phyloP scores from a whole-genome alignment of 2,329 filamentous ascomycete genomes.

The Trichoderma polysporum region DNA sequence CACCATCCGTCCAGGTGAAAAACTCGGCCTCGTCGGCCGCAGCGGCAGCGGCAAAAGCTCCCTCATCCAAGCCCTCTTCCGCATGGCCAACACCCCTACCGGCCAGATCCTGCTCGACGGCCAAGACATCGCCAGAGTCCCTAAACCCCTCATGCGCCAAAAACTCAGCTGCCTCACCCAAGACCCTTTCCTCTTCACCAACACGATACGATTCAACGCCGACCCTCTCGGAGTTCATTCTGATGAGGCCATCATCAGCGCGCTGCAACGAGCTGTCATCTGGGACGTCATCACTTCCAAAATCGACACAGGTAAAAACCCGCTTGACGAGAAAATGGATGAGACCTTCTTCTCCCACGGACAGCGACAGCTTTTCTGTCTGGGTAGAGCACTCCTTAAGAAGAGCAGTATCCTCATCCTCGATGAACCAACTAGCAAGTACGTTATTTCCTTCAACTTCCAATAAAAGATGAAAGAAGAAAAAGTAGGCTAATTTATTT shows the following conservation, averaged over 20 bases:
- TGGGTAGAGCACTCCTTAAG: conserved; percentile 34
- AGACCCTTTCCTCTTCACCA: conserved; percentile 51
- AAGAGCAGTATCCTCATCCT: conserved; percentile 31
- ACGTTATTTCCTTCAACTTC: background rate
- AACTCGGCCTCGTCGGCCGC: conserved; percentile 47
- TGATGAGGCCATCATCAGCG: conserved; percentile 44
- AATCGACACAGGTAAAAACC: conserved; percentile 32
- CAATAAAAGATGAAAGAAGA: background rate
- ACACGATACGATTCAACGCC: conserved; percentile 50
- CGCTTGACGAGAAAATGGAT: conserved; percentile 37
- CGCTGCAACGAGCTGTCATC: conserved; percentile 49
- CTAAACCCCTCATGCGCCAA: conserved; percentile 31
- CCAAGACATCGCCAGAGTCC: conserved; percentile 36
- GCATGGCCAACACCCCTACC: conserved; percentile 45
- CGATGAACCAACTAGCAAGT: conserved; percentile 44
- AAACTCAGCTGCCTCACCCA: conserved; percentile 50
- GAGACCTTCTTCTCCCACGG: conserved; percentile 39
- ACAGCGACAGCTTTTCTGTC: conserved; percentile 35
- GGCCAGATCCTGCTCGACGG: conserved; percentile 49
- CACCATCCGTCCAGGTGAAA: conserved; percentile 36
- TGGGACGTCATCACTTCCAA: conserved; percentile 43
- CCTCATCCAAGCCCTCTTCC: conserved; percentile 46
- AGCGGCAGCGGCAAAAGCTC: conserved; percentile 41
- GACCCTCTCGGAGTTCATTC: conserved; percentile 43
- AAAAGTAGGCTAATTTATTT: background rate